phyloP scores from a whole-genome alignment of 176 grass and related monocot species.

The Leersia perrieri region DNA sequence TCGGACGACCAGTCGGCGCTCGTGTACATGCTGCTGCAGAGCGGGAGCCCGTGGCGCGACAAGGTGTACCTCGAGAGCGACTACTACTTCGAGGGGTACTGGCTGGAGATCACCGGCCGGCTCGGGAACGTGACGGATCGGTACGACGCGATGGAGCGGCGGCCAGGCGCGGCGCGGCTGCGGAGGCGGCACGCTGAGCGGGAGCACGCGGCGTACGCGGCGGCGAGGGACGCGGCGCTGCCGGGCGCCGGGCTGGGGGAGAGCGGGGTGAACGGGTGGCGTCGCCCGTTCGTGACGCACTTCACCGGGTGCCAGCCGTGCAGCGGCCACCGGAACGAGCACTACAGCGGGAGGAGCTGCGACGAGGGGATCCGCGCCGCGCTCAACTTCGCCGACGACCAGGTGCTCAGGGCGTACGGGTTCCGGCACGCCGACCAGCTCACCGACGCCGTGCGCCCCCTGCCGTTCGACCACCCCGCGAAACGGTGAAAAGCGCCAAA shows the following conservation, averaged over 20 bases:
- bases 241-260: constrained; percentile 28
- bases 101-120: constrained; percentile 71
- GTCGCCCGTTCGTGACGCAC: constrained; percentile 80
- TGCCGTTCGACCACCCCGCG: constrained; percentile 67
- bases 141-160: constrained; percentile 64
- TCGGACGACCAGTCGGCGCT: constrained; percentile 94
- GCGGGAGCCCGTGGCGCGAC: constrained; percentile 50
- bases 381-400: constrained; percentile 88
- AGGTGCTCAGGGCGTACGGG: constrained; percentile 72
- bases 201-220: constrained; percentile 33
- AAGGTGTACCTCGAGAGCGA: constrained; percentile 68
- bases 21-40: constrained; percentile 62
- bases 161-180: constrained; percentile 18
- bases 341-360: constrained; percentile 66
- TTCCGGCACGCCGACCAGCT: constrained; percentile 52
- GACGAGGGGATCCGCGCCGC: constrained; percentile 69
- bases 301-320: constrained; percentile 97
- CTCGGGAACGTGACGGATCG: constrained; percentile 45
- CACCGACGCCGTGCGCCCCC: constrained; percentile 45
- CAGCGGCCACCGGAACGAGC: constrained; percentile 71
- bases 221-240: constrained; percentile 41
- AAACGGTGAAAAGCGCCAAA: no score
- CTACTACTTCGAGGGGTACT: constrained; percentile 92
- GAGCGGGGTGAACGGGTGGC: constrained; percentile 44
- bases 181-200: constrained; percentile 58